Conservation (phyloP, 805 yeast genomes). For the Candida vaughaniae region DNA sequence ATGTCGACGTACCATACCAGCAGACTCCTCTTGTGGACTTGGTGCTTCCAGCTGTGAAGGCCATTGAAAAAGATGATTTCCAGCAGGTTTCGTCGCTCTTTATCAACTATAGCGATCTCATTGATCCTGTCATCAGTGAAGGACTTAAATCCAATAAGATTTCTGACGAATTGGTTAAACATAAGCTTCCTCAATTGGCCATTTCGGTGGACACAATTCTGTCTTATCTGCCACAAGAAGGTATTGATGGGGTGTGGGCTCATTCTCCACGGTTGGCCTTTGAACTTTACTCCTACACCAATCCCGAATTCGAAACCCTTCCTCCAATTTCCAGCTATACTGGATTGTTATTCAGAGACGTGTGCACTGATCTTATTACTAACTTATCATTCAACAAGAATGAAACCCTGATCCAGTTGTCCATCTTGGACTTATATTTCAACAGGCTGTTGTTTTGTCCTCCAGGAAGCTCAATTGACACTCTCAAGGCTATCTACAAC, state of each 20-base stretch:
- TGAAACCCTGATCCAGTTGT: conserved; percentile 81
- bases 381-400: conserved; percentile 85
- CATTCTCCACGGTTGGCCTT: conserved; percentile 56
- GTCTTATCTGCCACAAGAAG: conserved; percentile 19
- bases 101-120: conserved; percentile 28
- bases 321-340: conserved; percentile 37
- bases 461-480: conserved; percentile 77
- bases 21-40: conserved; percentile 49
- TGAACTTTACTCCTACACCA: conserved; percentile 54
- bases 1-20: conserved; percentile 47
- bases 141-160: conserved; percentile 34
- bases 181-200: conserved; percentile 37
- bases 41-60: conserved; percentile 48
- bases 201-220: conserved; percentile 9
- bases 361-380: conserved; percentile 70
- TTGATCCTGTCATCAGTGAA: conserved; percentile 32
- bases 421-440: conserved; percentile 72
- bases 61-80: conserved; percentile 41
- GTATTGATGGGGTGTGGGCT: conserved; percentile 65
- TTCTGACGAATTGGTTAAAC: conserved; percentile 39
- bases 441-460: conserved; percentile 49
- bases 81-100: conserved; percentile 33
- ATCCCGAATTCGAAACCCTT: conserved; percentile 57
- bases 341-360: conserved; percentile 67
- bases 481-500: conserved; percentile 44